These are phyloP conservation scores for Telfairia occidentalis DNA, from an alignment of 331 rosid genomes.

Conservation along the genomic window DNA sequence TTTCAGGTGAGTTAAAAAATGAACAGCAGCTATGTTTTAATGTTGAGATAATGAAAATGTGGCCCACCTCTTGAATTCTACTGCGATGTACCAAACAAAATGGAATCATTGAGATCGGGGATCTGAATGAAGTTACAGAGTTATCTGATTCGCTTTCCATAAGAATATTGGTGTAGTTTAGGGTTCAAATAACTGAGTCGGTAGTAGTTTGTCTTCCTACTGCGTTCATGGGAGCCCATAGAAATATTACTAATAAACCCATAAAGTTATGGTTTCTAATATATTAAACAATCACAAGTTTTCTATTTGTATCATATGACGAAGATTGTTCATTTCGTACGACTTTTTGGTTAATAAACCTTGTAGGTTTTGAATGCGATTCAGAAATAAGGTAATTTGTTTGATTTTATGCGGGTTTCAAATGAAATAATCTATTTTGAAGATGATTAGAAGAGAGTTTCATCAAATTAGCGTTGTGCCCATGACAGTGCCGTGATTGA, in stretches of 20 bases:
- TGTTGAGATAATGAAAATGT: background rate
- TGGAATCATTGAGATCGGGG: background rate
- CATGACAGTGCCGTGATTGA: background rate
- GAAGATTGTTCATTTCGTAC: background rate
- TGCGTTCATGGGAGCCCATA: background rate
- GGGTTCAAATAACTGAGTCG: background rate
- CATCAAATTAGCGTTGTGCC: background rate
- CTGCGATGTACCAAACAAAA: background rate
- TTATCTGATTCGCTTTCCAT: background rate
- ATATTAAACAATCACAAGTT: background rate
- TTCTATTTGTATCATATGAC: background rate
- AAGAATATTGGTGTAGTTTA: background rate
- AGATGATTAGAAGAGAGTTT: background rate
- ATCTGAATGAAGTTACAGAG: background rate
- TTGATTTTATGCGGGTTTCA: background rate
- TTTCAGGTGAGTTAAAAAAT: background rate
- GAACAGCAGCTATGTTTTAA: background rate
- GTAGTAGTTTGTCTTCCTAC: background rate
- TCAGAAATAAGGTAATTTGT: background rate
- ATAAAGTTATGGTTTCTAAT: background rate
- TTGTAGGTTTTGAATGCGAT: background rate
- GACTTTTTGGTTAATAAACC: background rate
- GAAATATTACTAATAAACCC: background rate
- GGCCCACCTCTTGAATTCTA: background rate
- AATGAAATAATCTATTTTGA: background rate